Conservation (phyloP, 2,329 filamentous ascomycete species). For the Epicoccum nigrum region DNA sequence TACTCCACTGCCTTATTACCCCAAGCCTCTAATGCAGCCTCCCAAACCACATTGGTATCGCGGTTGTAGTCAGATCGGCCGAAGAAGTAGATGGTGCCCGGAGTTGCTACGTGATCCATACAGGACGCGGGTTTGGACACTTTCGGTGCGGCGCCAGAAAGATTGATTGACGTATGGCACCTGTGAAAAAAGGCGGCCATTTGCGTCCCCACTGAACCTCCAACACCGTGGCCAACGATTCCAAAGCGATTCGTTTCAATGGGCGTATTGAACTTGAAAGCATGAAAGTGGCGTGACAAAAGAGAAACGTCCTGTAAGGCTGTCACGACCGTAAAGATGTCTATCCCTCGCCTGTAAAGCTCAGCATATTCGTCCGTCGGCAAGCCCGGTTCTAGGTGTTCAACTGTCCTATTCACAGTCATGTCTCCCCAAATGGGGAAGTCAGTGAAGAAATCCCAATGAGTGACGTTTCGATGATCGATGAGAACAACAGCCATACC, state of each 20-base stretch:
- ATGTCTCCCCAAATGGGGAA: conserved; percentile 26
- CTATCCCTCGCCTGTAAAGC: no score
- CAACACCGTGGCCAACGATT: conserved; percentile 39
- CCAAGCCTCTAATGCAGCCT: conserved; percentile 61
- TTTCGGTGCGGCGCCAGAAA: conserved; percentile 32
- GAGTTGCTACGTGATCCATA: no score
- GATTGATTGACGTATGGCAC: conserved; percentile 29
- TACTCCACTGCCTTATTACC: conserved; percentile 28
- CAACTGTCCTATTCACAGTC: conserved; percentile 1
- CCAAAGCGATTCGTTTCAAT: conserved; percentile 18
- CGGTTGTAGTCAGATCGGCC: conserved; percentile 78
- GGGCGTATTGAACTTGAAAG: conserved; percentile 14
- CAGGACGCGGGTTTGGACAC: no score
- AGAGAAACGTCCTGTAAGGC: background rate
- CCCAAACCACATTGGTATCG: conserved; percentile 91
- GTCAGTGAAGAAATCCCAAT: conserved; percentile 22
- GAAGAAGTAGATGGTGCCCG: conserved; percentile 37
- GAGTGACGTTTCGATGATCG: conserved; percentile 58
- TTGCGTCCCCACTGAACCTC: conserved; percentile 32
- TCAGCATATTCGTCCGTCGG: no score
- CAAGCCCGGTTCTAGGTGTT: no score
- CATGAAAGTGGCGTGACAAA: conserved; percentile 16
- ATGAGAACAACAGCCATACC: conserved; percentile 57
- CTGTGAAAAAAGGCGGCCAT: conserved; percentile 17
- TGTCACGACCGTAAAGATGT: no score